Base-by-base conservation (phyloP, 2,329 filamentous ascomycete genomes). In the Aspergillus amoenus region DNA sequence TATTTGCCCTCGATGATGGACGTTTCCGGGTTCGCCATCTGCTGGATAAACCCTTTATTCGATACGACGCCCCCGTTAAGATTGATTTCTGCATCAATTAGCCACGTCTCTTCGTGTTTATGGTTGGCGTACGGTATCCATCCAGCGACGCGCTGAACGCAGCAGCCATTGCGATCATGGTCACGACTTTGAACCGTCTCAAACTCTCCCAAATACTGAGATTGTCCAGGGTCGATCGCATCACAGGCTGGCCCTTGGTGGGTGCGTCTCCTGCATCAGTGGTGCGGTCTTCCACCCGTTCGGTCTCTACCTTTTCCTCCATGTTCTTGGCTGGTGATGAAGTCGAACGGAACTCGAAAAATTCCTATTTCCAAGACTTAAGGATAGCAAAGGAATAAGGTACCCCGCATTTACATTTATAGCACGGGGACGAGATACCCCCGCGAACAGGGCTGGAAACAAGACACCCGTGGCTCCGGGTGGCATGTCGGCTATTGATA, bases 81-180 rank as follows among this genome's bases (percentile, higher is more conserved):
- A 34, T 67, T 75, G 49, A 66, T 70, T 55, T 69, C 64, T 65
- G n/a, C 5, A 18, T n/a, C 27, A 15, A 13, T 24, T 13, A 39
- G 30, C 4, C 2, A 32, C n/a, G 34, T 13, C 15, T 34, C 7
- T 30, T 30, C 27, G 27, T 30, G 27, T 11, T 30, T 30, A 15
- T 27, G 13, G n/a, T 22, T 2, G 57, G 40, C 68, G 64, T 57
- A 73, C 71, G 76, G 52, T 79, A 78, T 3, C 76, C 76, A 63
- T 78, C 76, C 0, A 78, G 62, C 0, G 76, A 71, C 13, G 76
- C 76, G 46, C 70, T 72, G 49, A 78, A 79, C 0, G 76, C 73
- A 5, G 74, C 76, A 47, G 62, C 55, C 75, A 78, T 78, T 2
- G 73, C 74, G 22, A 78, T 69, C 24, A 64, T 17, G 0, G 69